Base-by-base conservation (phyloP, 2,329 filamentous ascomycete species). In the Phaeophleospora eucalypticola region DNA sequence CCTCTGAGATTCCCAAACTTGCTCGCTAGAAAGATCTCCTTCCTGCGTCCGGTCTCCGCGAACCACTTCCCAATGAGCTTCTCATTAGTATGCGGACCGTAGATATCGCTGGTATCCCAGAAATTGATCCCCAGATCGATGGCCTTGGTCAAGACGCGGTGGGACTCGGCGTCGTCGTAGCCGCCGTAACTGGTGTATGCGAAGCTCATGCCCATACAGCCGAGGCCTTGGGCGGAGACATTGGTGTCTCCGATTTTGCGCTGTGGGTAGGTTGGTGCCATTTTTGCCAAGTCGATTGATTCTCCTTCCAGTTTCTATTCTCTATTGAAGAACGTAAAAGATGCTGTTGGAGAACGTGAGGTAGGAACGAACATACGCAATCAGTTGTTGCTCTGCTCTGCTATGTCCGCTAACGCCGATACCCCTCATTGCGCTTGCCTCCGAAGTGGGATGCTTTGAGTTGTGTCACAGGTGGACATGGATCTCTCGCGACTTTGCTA, bases 21-120 rank as follows among this genome's bases (percentile, higher is more conserved):
- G 8, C 66, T 66, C 0, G 68, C 63, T 0, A 72, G 60, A 56
- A 72, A 71, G 51, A 73, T 67, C 16, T 72, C 61, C 2, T 66
- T 57, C 0, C 68, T 62, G 34, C 69, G 66, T 10, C 60, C 66
- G 1, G 66, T 65, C 10, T 62, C 58, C 48, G 63, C 63, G 56
- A 72, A 64, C 69, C 69, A 73, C 52, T 67, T 64, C 3, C 67
- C 66, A 1, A 71, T 48, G 19, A 64, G 50, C 19, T 57, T 49
- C 48, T 65, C 63, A 39, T 62, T 64, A 17, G 58, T 62, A 37
- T 60, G 55, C 9, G 61, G 58, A 12, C 59, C 61, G 45, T 64
- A 64, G 24, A 62, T 49, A 39, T 64, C 61, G 18, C 48, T 52
- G 10, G 61, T 62, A 39, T 63, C 61, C 58, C 58, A 62, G 44